These are phyloP conservation scores for Vanderwaltozyma polyspora DNA, from an alignment of 805 yeast species.

Conservation along the genomic window DNA sequence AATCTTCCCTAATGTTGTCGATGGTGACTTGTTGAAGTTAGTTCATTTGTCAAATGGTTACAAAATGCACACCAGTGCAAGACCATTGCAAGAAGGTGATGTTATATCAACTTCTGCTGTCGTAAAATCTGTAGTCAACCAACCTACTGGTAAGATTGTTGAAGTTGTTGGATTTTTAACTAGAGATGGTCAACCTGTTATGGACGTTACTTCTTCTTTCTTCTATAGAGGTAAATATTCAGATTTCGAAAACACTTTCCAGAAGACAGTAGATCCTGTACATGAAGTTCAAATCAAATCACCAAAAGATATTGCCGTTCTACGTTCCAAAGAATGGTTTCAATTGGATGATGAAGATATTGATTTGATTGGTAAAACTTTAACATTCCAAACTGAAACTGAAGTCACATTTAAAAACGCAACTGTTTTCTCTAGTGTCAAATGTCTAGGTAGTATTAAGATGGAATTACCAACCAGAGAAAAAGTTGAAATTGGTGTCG, in stretches of 20 bases:
- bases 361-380: constrained; percentile 65
- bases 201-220: constrained; percentile 92
- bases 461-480: constrained; percentile 90
- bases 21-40: constrained; percentile 87
- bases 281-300: constrained; percentile 63
- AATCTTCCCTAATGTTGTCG: constrained; percentile 92
- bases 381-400: constrained; percentile 84
- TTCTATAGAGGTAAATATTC: constrained; percentile 87
- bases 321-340: constrained; percentile 97
- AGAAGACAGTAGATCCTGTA: constrained; percentile 77
- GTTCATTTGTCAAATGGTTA: constrained; percentile 94
- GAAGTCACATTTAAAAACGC: constrained; percentile 71
- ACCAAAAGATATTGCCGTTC: constrained; percentile 83
- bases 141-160: constrained; percentile 87
- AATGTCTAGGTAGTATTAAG: constrained; percentile 74
- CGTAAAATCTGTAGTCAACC: constrained; percentile 80
- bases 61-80: constrained; percentile 84
- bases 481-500: constrained; percentile 69
- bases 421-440: constrained; percentile 63
- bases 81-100: constrained; percentile 82
- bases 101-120: constrained; percentile 72
- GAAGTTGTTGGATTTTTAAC: constrained; percentile 85
- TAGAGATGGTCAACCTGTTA: constrained; percentile 66
- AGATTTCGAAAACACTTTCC: constrained; percentile 88
- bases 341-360: constrained; percentile 57